Evolutionary conservation across 1,284 basidiomycete species (phyloP).

Genomic region (Boletus holoroseus): DNA sequence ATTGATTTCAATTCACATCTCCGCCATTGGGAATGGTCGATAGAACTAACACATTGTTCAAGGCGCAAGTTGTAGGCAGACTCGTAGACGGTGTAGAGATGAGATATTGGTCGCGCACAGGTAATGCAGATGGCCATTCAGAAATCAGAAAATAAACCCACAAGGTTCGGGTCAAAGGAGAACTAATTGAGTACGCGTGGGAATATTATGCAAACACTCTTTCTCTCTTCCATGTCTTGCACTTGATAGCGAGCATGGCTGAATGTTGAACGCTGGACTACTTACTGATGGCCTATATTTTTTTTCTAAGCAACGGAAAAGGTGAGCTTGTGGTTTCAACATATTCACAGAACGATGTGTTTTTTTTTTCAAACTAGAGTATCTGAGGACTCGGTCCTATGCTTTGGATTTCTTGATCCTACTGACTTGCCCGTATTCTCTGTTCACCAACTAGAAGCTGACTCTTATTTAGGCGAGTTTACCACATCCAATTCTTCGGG

Average conservation of each 20-base stretch:
- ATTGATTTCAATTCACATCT: conserved; percentile 11
- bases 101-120: conserved; percentile 62
- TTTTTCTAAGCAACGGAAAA: neutral
- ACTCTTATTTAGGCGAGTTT: neutral
- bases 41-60: conserved; percentile 59
- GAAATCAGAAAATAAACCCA: neutral
- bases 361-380: conserved; percentile 71
- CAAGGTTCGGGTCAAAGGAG: neutral
- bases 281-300: too few species aligned
- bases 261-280: too few species aligned
- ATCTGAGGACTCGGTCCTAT: conserved; percentile 65
- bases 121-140: conserved; percentile 79
- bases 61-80: conserved; percentile 80
- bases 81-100: conserved; percentile 81
- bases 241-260: neutral
- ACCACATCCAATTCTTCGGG: neutral
- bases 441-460: conserved; percentile 2
- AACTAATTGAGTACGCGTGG: conserved; percentile 1
- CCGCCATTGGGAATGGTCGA: neutral
- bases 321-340: neutral
- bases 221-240: neutral
- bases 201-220: neutral
- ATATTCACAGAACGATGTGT: conserved; percentile 43
- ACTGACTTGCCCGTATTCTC: conserved; percentile 38
- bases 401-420: conserved; percentile 53